A percentile compares a stretch with the other conserved stretches of the same genome.
These are phyloP conservation scores for Lactuca sativa DNA, from an alignment of 129 eudicot species.

Conservation along the genomic window DNA sequence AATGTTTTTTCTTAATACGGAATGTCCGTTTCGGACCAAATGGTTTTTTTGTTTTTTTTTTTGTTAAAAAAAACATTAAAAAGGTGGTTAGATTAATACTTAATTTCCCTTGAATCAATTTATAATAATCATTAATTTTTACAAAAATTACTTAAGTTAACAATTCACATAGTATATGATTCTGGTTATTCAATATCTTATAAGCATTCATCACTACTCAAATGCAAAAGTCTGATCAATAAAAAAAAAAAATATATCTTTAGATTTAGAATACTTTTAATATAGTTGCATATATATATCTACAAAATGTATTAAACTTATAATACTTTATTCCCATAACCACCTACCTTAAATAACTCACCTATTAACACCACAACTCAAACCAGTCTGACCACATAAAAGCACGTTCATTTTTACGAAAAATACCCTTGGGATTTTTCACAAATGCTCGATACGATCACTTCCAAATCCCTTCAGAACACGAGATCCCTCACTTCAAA, in stretches of 20 bases:
- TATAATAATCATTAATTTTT: no score
- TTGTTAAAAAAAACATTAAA: no score
- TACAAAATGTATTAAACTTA: not conserved
- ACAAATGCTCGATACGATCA: conserved; percentile 33
- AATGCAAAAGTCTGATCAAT: not conserved
- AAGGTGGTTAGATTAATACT: no score
- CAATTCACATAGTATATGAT: no score
- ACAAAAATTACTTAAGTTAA: no score
- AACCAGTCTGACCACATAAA: conserved; percentile 6
- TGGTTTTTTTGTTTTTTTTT: no score
- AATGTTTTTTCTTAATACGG: no score
- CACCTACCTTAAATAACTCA: conserved; percentile 10
- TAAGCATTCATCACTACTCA: not conserved
- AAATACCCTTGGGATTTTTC: conserved; percentile 29
- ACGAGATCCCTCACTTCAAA: conserved; percentile 26
- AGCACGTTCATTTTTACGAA: not conserved
- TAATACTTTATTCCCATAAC: conserved; percentile 18
- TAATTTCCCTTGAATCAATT: no score
- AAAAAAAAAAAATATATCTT: conserved; percentile 16
- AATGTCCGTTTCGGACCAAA: no score
- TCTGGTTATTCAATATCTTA: no score
- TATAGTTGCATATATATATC: conserved; percentile 13
- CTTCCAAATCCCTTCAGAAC: conserved; percentile 31
- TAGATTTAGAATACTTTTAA: conserved; percentile 8
- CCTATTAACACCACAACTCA: conserved; percentile 16